phyloP scores from a whole-genome alignment of 1,284 basidiomycete genomes.

The Sphagnurus paluster region DNA sequence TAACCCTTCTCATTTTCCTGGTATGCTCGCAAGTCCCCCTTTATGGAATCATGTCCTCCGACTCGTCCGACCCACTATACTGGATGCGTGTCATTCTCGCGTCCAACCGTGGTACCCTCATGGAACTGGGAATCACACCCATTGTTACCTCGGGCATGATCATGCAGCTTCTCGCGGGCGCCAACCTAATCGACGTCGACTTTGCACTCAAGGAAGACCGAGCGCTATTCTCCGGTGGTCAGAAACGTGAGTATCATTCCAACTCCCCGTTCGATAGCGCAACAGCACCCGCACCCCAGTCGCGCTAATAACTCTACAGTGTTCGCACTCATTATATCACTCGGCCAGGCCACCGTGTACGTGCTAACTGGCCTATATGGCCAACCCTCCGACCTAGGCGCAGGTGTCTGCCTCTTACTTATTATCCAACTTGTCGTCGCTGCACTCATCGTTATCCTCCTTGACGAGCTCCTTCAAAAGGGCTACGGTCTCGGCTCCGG shows the following conservation, averaged over 20 bases:
- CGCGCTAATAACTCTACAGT: conserved; percentile 48
- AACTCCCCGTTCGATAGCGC: background rate
- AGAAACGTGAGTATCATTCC: conserved; percentile 76
- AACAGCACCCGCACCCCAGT: background rate
- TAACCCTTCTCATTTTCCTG: conserved; percentile 96
- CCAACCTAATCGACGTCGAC: conserved; percentile 97
- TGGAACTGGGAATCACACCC: conserved; percentile 98
- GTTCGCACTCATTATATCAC: conserved; percentile 94
- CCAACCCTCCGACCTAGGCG: conserved; percentile 90
- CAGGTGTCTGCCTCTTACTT: conserved; percentile 93
- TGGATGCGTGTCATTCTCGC: conserved; percentile 99
- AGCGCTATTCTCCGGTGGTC: conserved; percentile 93
- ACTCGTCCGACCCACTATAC: conserved; percentile 97
- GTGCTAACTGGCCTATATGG: conserved; percentile 97
- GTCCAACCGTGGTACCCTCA: conserved; percentile 96
- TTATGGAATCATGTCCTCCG: conserved; percentile 97
- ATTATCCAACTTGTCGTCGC: conserved; percentile 96
- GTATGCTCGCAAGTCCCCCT: conserved; percentile 97
- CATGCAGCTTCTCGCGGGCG: conserved; percentile 98
- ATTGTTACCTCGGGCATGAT: conserved; percentile 99
- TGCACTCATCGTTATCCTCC: conserved; percentile 94
- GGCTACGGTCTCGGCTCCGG: conserved; percentile 98
- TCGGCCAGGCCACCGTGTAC: conserved; percentile 97
- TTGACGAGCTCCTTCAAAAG: conserved; percentile 98
- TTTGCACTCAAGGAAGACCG: conserved; percentile 97